Evolutionary conservation across 768 basidiomycete species (phyloP), one percentile per base, ranked within the genome.

Genomic region (Phanerochaete carnosa): DNA sequence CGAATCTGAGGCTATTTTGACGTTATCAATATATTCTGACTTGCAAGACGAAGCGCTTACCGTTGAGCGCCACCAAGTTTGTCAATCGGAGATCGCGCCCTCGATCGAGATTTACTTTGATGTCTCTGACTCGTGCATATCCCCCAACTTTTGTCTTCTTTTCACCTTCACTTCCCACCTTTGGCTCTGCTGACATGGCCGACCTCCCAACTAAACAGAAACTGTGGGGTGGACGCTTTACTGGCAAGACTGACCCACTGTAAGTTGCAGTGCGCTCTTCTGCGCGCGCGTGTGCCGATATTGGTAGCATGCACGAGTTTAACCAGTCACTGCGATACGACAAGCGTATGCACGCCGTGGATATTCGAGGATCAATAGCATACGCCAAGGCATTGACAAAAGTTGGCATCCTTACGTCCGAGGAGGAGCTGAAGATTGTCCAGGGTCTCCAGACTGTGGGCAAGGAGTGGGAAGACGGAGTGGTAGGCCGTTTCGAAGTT

Each of bases 301-400:
- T 55, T 32, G 3, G 37, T 29, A 96, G 94, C 47, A 98, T 98
- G 96, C 94, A 97, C 74, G 90, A 87, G 30, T 98, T 96, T 79
- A 98, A 98, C 73, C 94, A 98, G 73, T 98, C 95, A 26, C 80
- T 99, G 66, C 87, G 84, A 64, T 99, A 98, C 74, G 96, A 98
- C 73, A 86, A 92, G 72, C 84, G 93, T 45, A 98, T 99, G 95
- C 85, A 95, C 71, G 83, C 85, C 11, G 94, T 86, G 26, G 97
- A 99, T 68, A 90, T 98, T 65, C 83, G 80, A 58, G 96, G 96
- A 1, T 98, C 96, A 19, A 95, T 97, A 69, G 96, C 97, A 3
- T 98, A 98, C 72, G 88, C 97, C 30, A 96, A 92, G 73, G 89
- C 92, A 1, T 79, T 98, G 60, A 78, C 85, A 12, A 83, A 86